These are phyloP conservation scores for Haemoproteus tartakovskyi DNA, from an alignment of 169 alveolate genomes.

Conservation along the genomic window DNA sequence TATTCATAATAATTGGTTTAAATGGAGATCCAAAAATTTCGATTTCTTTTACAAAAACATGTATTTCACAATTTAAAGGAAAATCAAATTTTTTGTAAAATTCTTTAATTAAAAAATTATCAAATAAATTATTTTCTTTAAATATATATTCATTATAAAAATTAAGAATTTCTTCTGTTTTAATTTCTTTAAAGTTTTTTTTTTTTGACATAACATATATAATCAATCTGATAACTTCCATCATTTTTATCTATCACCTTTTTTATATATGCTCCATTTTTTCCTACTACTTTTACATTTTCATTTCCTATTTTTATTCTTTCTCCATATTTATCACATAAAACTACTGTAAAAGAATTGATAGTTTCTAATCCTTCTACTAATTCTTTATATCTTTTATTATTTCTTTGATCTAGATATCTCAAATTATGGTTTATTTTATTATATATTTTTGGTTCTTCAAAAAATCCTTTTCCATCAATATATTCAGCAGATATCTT, in stretches of 20 bases:
- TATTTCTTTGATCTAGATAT: slow-evolving; percentile 24
- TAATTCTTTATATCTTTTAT: slow-evolving; percentile 7
- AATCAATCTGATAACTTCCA: slow-evolving; percentile 58
- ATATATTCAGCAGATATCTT: neutral
- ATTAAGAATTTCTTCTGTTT: slow-evolving; percentile 7
- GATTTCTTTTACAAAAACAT: slow-evolving; percentile 39
- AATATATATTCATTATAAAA: slow-evolving; percentile 43
- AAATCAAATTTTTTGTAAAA: slow-evolving; percentile 23
- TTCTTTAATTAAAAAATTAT: slow-evolving; percentile 21
- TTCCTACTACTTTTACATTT: slow-evolving; percentile 49
- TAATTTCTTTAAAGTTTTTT: slow-evolving; percentile 9
- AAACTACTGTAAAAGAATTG: slow-evolving; percentile 17
- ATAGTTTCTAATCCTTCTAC: slow-evolving; percentile 6
- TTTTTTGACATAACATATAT: slow-evolving; percentile 10
- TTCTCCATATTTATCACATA: slow-evolving; percentile 51
- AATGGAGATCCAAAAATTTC: slow-evolving; percentile 53
- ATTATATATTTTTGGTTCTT: slow-evolving; percentile 4
- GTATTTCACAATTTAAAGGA: slow-evolving; percentile 18
- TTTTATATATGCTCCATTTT: slow-evolving; percentile 57
- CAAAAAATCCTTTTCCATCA: neutral
- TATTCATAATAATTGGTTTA: slow-evolving; percentile 39
- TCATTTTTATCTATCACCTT: slow-evolving; percentile 52
- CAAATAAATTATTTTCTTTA: slow-evolving; percentile 15
- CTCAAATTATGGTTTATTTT: slow-evolving; percentile 12
- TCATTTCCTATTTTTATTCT: slow-evolving; percentile 56